Evolutionary conservation across 805 yeast genomes (phyloP), one percentile per base, ranked within the genome.

Genomic region (Lipomyces kockii): DNA sequence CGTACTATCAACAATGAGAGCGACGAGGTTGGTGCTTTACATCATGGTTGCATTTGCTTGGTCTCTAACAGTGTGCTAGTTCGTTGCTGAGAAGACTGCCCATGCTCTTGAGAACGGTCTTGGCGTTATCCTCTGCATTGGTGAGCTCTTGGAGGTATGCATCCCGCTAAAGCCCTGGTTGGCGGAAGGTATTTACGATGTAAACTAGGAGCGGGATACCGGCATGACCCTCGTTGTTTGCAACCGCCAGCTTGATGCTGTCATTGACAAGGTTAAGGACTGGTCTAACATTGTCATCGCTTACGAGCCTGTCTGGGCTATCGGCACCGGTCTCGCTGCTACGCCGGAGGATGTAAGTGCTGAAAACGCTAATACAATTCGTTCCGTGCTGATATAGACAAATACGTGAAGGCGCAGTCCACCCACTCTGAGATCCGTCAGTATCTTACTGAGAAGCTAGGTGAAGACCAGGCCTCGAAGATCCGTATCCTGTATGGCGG

Each of bases 261-360:
- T 90, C 70, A 82, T 90, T 77, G 89, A 87, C 79, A 84, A 89
- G 70, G 88, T 92, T 71, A 77, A 80, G 77, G 98, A 93, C 88
- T 94, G 98, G 98, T 77, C 89, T 72, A 85, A 90, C 81, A 85
- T 95, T 74, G 98, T 95, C 73, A 83, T 95, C 80, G 99, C 99
- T 78, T 95, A 95, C 84, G 99, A 95, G 85, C 99, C 99, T 76
- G 97, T 95, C 75, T 95, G 99, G 99, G 99, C 99, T 76, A 95
- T 95, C 77, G 99, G 99, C 81, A 93, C 98, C 76, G 99, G 99
- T 79, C 87, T 95, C 79, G 97, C 98, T 77, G 98, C 99, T 71
- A 95, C 99, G 76, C 92, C 99, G 75, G 91, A 90, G 74, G 99
- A 95, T 80, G 51, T 34, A 20, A 35, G 46, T 34, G 2, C 27